These are phyloP conservation scores for Metschnikowia cerradonensis DNA, from an alignment of 805 yeast species.

Conservation along the genomic window DNA sequence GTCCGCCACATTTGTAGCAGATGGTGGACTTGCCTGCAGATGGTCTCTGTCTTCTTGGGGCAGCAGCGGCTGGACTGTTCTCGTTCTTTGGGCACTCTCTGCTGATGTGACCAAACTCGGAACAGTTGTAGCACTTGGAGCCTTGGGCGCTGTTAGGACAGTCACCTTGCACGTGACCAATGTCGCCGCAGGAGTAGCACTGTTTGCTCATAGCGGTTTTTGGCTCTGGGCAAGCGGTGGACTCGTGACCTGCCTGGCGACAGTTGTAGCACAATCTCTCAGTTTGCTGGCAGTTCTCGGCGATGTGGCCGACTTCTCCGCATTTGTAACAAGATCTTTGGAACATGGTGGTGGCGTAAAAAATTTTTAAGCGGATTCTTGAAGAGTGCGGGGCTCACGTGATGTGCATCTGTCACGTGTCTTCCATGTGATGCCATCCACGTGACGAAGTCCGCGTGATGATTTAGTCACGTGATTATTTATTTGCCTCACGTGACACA, in stretches of 20 bases:
- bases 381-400: constrained; percentile 1
- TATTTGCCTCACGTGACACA: background rate
- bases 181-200: constrained; percentile 89
- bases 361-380: constrained; percentile 6
- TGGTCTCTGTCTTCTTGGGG: constrained; percentile 19
- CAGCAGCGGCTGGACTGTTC: constrained; percentile 20
- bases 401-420: background rate
- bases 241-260: constrained; percentile 84
- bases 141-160: constrained; percentile 67
- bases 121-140: constrained; percentile 77
- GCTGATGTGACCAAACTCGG: constrained; percentile 77
- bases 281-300: constrained; percentile 79
- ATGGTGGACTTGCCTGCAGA: constrained; percentile 40
- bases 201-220: constrained; percentile 81
- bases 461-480: background rate
- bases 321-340: constrained; percentile 87
- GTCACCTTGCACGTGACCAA: constrained; percentile 85
- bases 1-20: constrained; percentile 90
- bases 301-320: constrained; percentile 88
- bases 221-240: constrained; percentile 84
- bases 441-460: background rate
- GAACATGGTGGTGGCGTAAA: constrained; percentile 22
- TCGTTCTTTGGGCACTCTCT: constrained; percentile 59
- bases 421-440: too few relatives aligned
- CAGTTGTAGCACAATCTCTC: constrained; percentile 92